Percentiles rank a stretch among this genome's conserved stretches.
These are phyloP conservation scores for Neonectria punicea DNA, from an alignment of 2,329 filamentous ascomycete species.

Conservation along the genomic window DNA sequence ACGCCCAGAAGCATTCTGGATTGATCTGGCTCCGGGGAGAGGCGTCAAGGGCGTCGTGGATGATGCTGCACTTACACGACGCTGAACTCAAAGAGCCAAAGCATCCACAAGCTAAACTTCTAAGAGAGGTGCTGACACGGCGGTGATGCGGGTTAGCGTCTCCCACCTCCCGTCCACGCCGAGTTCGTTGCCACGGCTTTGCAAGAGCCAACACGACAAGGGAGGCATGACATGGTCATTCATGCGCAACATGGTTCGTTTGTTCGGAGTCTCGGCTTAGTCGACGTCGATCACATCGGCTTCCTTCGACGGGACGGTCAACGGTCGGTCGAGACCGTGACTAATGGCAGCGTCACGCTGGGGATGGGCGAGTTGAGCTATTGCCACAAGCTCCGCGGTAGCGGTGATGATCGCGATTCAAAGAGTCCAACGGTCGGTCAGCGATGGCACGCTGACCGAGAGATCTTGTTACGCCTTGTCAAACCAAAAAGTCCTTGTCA, in stretches of 20 bases:
- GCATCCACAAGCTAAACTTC: background rate
- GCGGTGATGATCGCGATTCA: slow-evolving; percentile 13
- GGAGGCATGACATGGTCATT: background rate
- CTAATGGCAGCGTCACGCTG: slow-evolving; percentile 18
- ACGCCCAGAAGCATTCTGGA: background rate
- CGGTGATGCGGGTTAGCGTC: slow-evolving; percentile 12
- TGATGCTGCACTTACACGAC: slow-evolving; percentile 41
- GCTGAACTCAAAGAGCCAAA: slow-evolving; percentile 19
- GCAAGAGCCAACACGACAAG: background rate
- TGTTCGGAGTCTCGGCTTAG: background rate
- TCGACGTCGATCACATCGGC: background rate
- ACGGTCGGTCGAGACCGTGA: slow-evolving; percentile 1
- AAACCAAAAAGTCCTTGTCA: background rate
- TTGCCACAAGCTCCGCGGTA: background rate
- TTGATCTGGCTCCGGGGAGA: slow-evolving; percentile 6
- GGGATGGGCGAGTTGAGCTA: slow-evolving; percentile 8
- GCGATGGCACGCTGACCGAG: slow-evolving; percentile 2
- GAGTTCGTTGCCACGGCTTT: background rate
- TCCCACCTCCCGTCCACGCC: background rate
- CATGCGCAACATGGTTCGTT: slow-evolving; percentile 5
- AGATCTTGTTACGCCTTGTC: background rate
- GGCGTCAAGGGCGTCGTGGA: slow-evolving; percentile 21
- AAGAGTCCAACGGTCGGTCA: background rate
- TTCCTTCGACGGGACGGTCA: background rate
- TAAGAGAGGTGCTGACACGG: slow-evolving; percentile 1